Conservation (phyloP, 2,329 filamentous ascomycete species). For the Fusarium tricinctum region DNA sequence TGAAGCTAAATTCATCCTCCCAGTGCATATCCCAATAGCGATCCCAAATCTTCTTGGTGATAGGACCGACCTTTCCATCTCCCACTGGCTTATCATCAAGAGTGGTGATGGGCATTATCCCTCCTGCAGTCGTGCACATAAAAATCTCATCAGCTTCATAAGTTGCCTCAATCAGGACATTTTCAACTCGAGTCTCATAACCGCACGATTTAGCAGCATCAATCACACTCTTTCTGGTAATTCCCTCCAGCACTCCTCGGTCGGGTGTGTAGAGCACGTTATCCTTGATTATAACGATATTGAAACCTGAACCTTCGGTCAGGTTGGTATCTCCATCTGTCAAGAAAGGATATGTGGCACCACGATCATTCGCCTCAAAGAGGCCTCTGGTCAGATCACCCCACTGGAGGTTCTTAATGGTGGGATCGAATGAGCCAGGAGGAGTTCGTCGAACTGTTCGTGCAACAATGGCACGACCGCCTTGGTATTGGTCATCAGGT, state of each 20-base stretch:
- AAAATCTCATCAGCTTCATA: constrained; percentile 64
- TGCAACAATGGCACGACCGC: constrained; percentile 60
- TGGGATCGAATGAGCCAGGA: constrained; percentile 64
- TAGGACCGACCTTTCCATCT: constrained; percentile 59
- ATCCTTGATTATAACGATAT: constrained; percentile 62
- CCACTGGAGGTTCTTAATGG: constrained; percentile 67
- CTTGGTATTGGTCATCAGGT: constrained; percentile 57
- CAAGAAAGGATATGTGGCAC: constrained; percentile 63
- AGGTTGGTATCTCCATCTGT: constrained; percentile 64
- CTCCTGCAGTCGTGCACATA: constrained; percentile 67
- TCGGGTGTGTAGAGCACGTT: constrained; percentile 61
- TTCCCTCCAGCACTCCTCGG: constrained; percentile 62
- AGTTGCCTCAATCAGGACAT: constrained; percentile 16
- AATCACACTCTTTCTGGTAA: constrained; percentile 64
- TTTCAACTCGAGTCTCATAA: constrained; percentile 50
- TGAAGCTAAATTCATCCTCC: constrained; percentile 37
- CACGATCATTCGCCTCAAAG: constrained; percentile 63
- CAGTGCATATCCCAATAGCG: constrained; percentile 55
- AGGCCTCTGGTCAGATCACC: constrained; percentile 62
- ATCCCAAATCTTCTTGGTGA: constrained; percentile 65
- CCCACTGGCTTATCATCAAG: constrained; percentile 60
- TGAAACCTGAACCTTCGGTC: constrained; percentile 66
- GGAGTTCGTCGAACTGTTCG: constrained; percentile 61
- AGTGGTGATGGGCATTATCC: constrained; percentile 65
- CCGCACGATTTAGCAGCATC: constrained; percentile 56